These are phyloP conservation scores for Vanderwaltozyma tropicalis DNA, from an alignment of 805 yeast genomes.

Conservation along the genomic window DNA sequence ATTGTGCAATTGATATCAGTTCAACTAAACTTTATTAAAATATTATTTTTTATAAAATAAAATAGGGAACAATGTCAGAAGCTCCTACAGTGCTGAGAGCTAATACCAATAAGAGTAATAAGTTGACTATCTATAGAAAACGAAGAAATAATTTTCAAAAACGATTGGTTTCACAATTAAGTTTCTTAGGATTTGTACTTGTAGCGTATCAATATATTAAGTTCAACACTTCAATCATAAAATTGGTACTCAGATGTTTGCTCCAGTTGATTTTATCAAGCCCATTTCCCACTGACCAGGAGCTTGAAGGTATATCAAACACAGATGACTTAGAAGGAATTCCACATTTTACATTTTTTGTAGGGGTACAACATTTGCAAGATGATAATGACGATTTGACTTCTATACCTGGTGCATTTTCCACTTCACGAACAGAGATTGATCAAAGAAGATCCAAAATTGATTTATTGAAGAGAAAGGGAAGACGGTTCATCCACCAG, in stretches of 20 bases:
- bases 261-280: slow-evolving; percentile 32
- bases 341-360: too few species aligned
- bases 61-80: neutral
- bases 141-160: slow-evolving; percentile 20
- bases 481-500: slow-evolving; percentile 18
- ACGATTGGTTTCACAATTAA: slow-evolving; percentile 12
- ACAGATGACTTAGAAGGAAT: neutral
- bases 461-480: slow-evolving; percentile 10
- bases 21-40: too few species aligned
- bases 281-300: slow-evolving; percentile 33
- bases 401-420: slow-evolving; percentile 22
- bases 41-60: too few species aligned
- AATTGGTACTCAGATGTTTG: slow-evolving; percentile 25
- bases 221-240: slow-evolving; percentile 18
- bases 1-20: too few species aligned
- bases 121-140: too few species aligned
- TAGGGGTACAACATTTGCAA: too few species aligned
- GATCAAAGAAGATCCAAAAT: slow-evolving; percentile 2
- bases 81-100: neutral
- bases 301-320: slow-evolving; percentile 13
- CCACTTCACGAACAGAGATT: neutral
- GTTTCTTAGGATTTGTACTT: slow-evolving; percentile 15
- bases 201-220: slow-evolving; percentile 21
- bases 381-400: too few species aligned
- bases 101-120: slow-evolving; percentile 9